Conservation (phyloP, 2,329 filamentous ascomycete genomes). For the Aspergillus sp. region DNA sequence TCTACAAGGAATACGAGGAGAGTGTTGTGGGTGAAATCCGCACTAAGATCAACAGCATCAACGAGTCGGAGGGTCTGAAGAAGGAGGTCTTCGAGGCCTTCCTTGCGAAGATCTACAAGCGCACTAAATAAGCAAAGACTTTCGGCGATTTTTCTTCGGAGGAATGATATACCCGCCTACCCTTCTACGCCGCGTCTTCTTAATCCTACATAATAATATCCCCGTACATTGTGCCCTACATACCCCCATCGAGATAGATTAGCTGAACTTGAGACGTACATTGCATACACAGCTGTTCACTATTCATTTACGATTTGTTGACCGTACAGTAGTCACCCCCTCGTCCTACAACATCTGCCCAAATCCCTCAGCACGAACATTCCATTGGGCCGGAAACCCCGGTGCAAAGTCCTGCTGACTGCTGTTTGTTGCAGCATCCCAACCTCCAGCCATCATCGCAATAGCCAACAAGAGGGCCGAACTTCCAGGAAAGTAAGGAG, state of each 20-base stretch:
- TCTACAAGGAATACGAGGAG: constrained; percentile 89
- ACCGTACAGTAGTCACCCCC: not conserved
- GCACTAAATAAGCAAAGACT: constrained; percentile 74
- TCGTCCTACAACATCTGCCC: not conserved
- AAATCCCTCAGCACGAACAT: not conserved
- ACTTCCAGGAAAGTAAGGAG: constrained; percentile 60
- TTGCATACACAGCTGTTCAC: not conserved
- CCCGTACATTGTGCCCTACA: constrained; percentile 3
- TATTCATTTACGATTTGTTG: not conserved
- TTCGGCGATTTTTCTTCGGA: not conserved
- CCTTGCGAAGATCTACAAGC: constrained; percentile 96
- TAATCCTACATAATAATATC: constrained; percentile 1
- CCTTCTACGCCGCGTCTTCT: not conserved
- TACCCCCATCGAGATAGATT: constrained; percentile 11
- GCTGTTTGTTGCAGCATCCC: constrained; percentile 43
- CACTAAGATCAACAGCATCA: constrained; percentile 72
- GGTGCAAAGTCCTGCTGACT: constrained; percentile 1
- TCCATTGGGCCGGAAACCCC: not conserved
- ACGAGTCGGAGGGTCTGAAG: constrained; percentile 87
- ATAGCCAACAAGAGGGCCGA: constrained; percentile 54
- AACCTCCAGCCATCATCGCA: constrained; percentile 61
- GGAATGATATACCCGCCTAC: constrained; percentile 10
- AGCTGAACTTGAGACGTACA: not conserved
- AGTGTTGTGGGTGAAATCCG: constrained; percentile 76
- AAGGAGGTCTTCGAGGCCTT: constrained; percentile 87